Evolutionary conservation across 805 yeast genomes (phyloP).

Genomic region (Metschnikowia koreensis): DNA sequence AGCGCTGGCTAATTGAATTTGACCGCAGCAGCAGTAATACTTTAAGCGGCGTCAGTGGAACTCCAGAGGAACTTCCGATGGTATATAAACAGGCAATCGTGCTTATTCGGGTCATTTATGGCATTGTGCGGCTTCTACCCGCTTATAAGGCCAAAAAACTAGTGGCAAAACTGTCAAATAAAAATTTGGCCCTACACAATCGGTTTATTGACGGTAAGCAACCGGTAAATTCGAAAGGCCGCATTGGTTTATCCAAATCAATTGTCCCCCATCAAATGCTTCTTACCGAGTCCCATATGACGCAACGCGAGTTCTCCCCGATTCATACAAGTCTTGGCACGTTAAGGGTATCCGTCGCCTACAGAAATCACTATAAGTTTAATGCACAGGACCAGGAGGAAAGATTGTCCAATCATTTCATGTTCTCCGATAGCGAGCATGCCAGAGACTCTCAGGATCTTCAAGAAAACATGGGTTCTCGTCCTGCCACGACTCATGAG

Average conservation of each 20-base stretch:
- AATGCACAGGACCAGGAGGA: constrained; percentile 65
- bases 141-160: constrained; percentile 54
- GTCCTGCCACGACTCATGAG: not conserved
- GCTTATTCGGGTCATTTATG: constrained; percentile 69
- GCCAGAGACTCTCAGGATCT: constrained; percentile 3
- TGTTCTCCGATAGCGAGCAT: constrained; percentile 39
- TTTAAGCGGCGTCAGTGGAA: not conserved
- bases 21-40: constrained; percentile 44
- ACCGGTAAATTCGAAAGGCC: constrained; percentile 76
- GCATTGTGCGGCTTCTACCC: constrained; percentile 68
- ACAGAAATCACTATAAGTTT: constrained; percentile 70
- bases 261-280: constrained; percentile 46
- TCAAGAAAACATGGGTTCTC: not conserved
- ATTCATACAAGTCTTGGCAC: constrained; percentile 75
- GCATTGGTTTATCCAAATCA: constrained; percentile 78
- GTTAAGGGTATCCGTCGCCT: constrained; percentile 72
- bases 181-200: constrained; percentile 49
- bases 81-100: constrained; percentile 74
- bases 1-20: constrained; percentile 88
- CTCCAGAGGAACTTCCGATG: constrained; percentile 56
- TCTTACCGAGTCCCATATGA: constrained; percentile 47
- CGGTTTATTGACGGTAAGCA: constrained; percentile 73
- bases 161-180: constrained; percentile 19
- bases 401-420: constrained; percentile 56
- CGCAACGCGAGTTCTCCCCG: constrained; percentile 63